phyloP scores from a whole-genome alignment of 495 filamentous ascomycete species.

The Lepraria neglecta region DNA sequence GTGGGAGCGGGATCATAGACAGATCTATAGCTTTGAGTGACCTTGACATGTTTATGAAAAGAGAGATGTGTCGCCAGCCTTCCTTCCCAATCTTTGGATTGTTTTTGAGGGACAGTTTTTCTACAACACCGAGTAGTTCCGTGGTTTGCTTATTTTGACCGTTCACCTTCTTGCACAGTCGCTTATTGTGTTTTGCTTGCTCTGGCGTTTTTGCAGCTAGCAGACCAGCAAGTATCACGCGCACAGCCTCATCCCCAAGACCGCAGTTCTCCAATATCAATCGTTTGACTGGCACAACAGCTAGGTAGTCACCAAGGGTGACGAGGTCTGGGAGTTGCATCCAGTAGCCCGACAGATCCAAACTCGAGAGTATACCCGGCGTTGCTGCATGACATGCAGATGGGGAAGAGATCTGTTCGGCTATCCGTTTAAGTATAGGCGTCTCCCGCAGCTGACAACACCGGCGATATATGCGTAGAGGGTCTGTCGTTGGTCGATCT shows the following conservation, averaged over 20 bases:
- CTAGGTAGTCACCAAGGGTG: constrained; percentile 87
- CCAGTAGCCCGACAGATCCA: constrained; percentile 79
- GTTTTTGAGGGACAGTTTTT: constrained; percentile 84
- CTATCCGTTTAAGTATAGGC: constrained; percentile 78
- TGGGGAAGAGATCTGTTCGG: constrained; percentile 72
- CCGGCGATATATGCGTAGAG: constrained; percentile 84
- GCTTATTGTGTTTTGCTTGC: constrained; percentile 43
- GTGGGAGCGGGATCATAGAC: constrained; percentile 77
- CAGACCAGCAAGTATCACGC: constrained; percentile 79
- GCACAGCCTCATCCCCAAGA: constrained; percentile 75
- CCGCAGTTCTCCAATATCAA: constrained; percentile 80
- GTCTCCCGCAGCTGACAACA: constrained; percentile 93
- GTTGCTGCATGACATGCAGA: constrained; percentile 51
- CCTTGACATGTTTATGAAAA: constrained; percentile 84
- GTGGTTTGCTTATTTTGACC: constrained; percentile 23
- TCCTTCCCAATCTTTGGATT: constrained; percentile 75
- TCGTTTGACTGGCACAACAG: constrained; percentile 82
- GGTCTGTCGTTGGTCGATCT: constrained; percentile 77
- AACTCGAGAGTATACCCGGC: constrained; percentile 65
- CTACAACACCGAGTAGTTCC: constrained; percentile 63
- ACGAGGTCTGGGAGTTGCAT: constrained; percentile 76
- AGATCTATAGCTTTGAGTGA: constrained; percentile 82
- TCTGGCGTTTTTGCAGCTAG: constrained; percentile 68
- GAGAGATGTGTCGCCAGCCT: constrained; percentile 85
- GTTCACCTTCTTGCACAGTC: constrained; percentile 32